These are phyloP conservation scores for Gossypium ekmanianum DNA, from an alignment of 345 rosid species.

Conservation along the genomic window DNA sequence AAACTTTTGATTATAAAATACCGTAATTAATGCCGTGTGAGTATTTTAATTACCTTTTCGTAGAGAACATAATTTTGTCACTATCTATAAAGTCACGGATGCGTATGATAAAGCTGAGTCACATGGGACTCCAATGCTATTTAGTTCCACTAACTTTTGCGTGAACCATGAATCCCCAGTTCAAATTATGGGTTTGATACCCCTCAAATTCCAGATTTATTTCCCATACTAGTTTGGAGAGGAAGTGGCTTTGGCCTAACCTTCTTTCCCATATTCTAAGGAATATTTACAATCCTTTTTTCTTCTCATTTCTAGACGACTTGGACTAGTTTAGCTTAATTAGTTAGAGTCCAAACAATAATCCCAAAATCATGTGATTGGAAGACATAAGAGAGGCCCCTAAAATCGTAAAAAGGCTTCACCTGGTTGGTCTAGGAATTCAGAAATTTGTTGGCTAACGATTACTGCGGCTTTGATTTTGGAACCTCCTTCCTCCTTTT, in stretches of 20 bases:
- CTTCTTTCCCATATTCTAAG: no score
- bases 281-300: background rate
- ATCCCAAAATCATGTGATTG: slow-evolving; percentile 23
- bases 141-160: background rate
- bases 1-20: background rate
- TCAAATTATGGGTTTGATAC: background rate
- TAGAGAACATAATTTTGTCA: slow-evolving; percentile 18
- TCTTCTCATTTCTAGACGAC: background rate
- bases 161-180: background rate
- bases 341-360: slow-evolving; percentile 20
- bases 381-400: background rate
- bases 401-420: background rate
- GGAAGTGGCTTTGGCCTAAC: no score
- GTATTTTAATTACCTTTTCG: background rate
- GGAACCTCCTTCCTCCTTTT: slow-evolving; percentile 5
- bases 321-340: background rate
- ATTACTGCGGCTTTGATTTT: slow-evolving; percentile 21
- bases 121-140: slow-evolving; percentile 22
- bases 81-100: slow-evolving; percentile 35
- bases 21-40: slow-evolving; percentile 34
- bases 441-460: background rate
- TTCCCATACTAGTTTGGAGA: no score
- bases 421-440: slow-evolving; percentile 2
- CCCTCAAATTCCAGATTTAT: no score
- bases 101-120: slow-evolving; percentile 11